Conservation (phyloP, 1,139 yeast species). For the Yamadazyma mexicana region DNA sequence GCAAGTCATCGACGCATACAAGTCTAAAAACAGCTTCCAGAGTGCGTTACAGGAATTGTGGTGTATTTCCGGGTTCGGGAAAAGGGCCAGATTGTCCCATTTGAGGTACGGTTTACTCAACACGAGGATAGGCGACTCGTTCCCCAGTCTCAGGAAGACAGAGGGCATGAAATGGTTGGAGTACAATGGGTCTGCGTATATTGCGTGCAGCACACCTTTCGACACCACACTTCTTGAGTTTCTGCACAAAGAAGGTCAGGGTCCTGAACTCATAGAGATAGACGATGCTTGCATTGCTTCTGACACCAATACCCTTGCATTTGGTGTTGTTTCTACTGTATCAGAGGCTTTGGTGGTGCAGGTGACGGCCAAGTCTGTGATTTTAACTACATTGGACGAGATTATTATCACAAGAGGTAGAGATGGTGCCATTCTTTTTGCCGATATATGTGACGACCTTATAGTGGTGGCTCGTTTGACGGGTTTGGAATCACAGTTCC, state of each 20-base stretch:
- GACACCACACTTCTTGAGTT: slow-evolving; percentile 37
- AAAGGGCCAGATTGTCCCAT: slow-evolving; percentile 38
- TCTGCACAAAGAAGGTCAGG: slow-evolving; percentile 13
- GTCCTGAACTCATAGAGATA: slow-evolving; percentile 23
- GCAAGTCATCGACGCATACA: slow-evolving; percentile 30
- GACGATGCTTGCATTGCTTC: slow-evolving; percentile 18
- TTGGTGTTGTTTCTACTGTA: slow-evolving; percentile 5
- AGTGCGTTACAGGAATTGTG: slow-evolving; percentile 41
- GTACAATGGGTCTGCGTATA: slow-evolving; percentile 18
- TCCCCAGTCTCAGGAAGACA: slow-evolving; percentile 31
- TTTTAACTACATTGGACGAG: slow-evolving; percentile 22
- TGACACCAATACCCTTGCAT: slow-evolving; percentile 10
- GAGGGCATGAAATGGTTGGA: slow-evolving; percentile 19
- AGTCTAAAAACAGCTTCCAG: slow-evolving; percentile 17
- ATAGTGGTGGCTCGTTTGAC: slow-evolving; percentile 14
- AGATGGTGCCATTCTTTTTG: slow-evolving; percentile 16
- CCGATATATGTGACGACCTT: slow-evolving; percentile 15
- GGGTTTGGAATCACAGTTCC: neutral
- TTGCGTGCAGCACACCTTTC: slow-evolving; percentile 40
- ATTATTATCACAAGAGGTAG: slow-evolving; percentile 9
- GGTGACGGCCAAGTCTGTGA: slow-evolving; percentile 26
- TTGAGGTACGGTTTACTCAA: slow-evolving; percentile 40
- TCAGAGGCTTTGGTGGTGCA: slow-evolving; percentile 19
- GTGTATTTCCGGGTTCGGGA: slow-evolving; percentile 47
- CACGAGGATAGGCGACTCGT: slow-evolving; percentile 24